phyloP scores from a whole-genome alignment of 2,329 filamentous ascomycete genomes.

The Claviceps africana region DNA sequence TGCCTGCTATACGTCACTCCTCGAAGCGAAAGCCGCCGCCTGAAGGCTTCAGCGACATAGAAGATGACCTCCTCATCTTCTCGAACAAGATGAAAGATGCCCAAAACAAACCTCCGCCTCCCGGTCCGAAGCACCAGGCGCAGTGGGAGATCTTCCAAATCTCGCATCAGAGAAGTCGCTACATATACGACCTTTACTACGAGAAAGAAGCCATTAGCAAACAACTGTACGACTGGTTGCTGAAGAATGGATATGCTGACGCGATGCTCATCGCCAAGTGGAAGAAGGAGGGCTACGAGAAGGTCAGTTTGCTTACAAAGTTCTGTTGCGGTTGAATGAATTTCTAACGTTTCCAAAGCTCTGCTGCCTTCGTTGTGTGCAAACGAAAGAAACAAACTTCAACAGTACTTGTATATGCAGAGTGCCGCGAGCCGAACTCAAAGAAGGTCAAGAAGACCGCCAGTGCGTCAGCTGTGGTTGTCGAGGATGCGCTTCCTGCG shows the following conservation, averaged over 20 bases:
- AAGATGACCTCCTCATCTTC: slow-evolving; percentile 75
- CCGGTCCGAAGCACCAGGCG: slow-evolving; percentile 72
- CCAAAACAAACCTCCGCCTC: slow-evolving; percentile 74
- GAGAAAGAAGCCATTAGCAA: slow-evolving; percentile 92
- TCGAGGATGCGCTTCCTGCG: slow-evolving; percentile 74
- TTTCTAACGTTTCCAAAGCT: slow-evolving; percentile 36
- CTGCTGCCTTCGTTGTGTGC: slow-evolving; percentile 89
- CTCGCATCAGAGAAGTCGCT: slow-evolving; percentile 77
- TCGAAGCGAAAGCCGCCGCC: slow-evolving; percentile 72
- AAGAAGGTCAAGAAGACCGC: slow-evolving; percentile 68
- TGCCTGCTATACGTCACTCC: slow-evolving; percentile 65
- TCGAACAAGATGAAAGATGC: slow-evolving; percentile 90
- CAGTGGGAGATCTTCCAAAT: slow-evolving; percentile 98
- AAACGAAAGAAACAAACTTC: slow-evolving; percentile 99
- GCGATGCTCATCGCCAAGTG: slow-evolving; percentile 94
- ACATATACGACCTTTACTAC: slow-evolving; percentile 97
- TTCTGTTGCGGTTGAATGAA: slow-evolving; percentile 4
- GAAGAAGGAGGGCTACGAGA: slow-evolving; percentile 99
- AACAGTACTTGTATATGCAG: slow-evolving; percentile 95
- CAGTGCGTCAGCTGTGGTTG: slow-evolving; percentile 95
- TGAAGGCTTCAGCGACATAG: slow-evolving; percentile 76
- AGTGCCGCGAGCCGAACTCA: slow-evolving; percentile 77
- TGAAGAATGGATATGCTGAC: slow-evolving; percentile 95
- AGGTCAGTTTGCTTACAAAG: slow-evolving; percentile 41
- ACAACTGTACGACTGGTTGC: slow-evolving; percentile 82